A percentile compares a stretch with the other conserved stretches of the same genome.
phyloP scores from a whole-genome alignment of 2,329 filamentous ascomycete genomes.

The Thyridium curvatum region DNA sequence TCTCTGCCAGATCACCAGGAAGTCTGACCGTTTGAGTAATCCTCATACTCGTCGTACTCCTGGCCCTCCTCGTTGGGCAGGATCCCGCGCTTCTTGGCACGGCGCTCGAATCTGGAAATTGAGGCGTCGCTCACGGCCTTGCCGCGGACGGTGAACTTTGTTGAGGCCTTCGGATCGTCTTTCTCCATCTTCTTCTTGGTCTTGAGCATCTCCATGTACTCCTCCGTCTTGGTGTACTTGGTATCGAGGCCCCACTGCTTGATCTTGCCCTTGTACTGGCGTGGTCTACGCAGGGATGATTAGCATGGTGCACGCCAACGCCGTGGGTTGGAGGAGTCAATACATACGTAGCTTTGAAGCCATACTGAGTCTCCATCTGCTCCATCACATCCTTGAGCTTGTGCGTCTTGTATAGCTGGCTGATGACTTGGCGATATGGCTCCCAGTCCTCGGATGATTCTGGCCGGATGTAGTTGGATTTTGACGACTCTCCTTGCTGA shows the following conservation, averaged over 20 bases:
- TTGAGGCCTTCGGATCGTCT: constrained; percentile 13
- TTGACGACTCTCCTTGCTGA: background rate
- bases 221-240: constrained; percentile 23
- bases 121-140: constrained; percentile 6
- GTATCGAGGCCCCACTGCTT: constrained; percentile 25
- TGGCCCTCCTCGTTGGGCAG: constrained; percentile 1
- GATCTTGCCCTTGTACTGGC: constrained; percentile 25
- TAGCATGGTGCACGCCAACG: constrained; percentile 1
- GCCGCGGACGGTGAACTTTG: constrained; percentile 18
- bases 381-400: constrained; percentile 29
- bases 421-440: constrained; percentile 18
- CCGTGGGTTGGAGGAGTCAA: background rate
- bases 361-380: constrained; percentile 20
- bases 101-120: constrained; percentile 7
- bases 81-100: constrained; percentile 6
- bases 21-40: too few relatives aligned
- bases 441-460: constrained; percentile 23
- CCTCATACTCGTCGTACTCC: too few relatives aligned
- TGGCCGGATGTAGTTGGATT: constrained; percentile 11
- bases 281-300: constrained; percentile 11
- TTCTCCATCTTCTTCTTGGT: constrained; percentile 14
- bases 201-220: constrained; percentile 23
- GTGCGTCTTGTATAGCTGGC: constrained; percentile 20
- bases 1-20: too few relatives aligned
- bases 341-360: constrained; percentile 22